Evolutionary conservation across 2,329 filamentous ascomycete genomes (phyloP).

Genomic region (Fusarium nanum): DNA sequence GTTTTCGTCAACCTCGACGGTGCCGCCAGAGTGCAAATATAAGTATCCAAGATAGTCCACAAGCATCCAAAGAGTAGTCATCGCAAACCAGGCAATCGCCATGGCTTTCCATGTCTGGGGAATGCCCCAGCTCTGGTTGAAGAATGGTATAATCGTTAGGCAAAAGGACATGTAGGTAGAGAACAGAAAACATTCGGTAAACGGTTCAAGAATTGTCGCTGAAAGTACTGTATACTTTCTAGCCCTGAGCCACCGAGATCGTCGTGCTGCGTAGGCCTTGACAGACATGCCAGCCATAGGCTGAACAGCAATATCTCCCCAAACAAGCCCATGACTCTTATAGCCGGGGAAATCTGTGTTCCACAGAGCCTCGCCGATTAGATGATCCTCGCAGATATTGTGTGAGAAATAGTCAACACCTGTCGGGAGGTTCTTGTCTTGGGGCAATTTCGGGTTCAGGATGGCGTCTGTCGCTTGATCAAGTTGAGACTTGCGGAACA

Average conservation of each 20-base stretch:
- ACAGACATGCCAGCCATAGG: constrained; percentile 87
- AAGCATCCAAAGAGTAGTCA: constrained; percentile 76
- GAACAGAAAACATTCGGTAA: constrained; percentile 88
- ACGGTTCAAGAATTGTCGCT: constrained; percentile 92
- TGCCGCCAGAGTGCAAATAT: constrained; percentile 77
- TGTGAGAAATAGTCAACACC: constrained; percentile 94
- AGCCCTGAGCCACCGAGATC: constrained; percentile 91
- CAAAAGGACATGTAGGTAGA: constrained; percentile 84
- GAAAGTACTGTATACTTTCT: constrained; percentile 92
- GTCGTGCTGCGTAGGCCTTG: constrained; percentile 78
- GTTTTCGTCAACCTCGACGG: constrained; percentile 75
- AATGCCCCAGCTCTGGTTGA: constrained; percentile 63
- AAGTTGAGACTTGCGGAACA: constrained; percentile 95
- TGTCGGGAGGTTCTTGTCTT: constrained; percentile 58
- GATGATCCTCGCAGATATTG: constrained; percentile 97
- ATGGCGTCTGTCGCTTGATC: constrained; percentile 73
- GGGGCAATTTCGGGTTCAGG: constrained; percentile 57
- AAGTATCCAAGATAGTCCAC: constrained; percentile 80
- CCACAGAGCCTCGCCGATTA: constrained; percentile 95
- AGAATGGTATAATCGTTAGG: constrained; percentile 76
- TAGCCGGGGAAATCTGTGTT: constrained; percentile 71
- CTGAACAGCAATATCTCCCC: constrained; percentile 89
- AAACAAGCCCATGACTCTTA: constrained; percentile 84
- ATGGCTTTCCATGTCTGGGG: constrained; percentile 77
- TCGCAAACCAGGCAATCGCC: constrained; percentile 71